Conservation (phyloP, 2,329 filamentous ascomycete genomes). For the Macrophomina pseudophaseolina region DNA sequence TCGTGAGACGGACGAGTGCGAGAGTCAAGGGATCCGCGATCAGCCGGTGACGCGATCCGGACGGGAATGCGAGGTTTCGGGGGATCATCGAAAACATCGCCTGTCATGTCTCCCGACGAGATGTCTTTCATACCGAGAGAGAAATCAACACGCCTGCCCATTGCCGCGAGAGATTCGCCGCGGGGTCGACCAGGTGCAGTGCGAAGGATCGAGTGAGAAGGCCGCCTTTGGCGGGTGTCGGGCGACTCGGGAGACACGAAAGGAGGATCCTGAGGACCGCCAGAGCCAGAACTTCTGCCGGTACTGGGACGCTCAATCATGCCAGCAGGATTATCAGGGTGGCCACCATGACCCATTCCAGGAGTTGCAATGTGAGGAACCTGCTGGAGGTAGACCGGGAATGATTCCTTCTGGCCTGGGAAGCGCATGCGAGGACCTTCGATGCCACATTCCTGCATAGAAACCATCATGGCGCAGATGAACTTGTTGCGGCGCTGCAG, state of each 20-base stretch:
- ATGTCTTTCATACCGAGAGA: slow-evolving; percentile 70
- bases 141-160: slow-evolving; percentile 71
- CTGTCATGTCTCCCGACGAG: slow-evolving; percentile 62
- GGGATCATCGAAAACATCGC: slow-evolving; percentile 68
- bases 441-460: slow-evolving; percentile 82
- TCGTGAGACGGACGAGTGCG: slow-evolving; percentile 41
- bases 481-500: slow-evolving; percentile 92
- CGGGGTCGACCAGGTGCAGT: slow-evolving; percentile 51
- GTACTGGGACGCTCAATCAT: slow-evolving; percentile 27
- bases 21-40: slow-evolving; percentile 5
- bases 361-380: slow-evolving; percentile 52
- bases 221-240: slow-evolving; percentile 28
- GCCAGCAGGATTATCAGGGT: slow-evolving; percentile 52
- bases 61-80: slow-evolving; percentile 49
- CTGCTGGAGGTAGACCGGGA: slow-evolving; percentile 68
- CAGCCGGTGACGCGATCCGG: slow-evolving; percentile 43
- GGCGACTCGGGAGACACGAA: slow-evolving; percentile 40
- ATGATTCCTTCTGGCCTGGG: slow-evolving; percentile 69
- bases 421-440: slow-evolving; percentile 79
- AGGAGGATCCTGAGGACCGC: slow-evolving; percentile 45
- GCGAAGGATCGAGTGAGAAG: slow-evolving; percentile 56
- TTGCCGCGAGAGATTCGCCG: slow-evolving; percentile 62
- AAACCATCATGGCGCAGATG: slow-evolving; percentile 85
- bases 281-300: slow-evolving; percentile 31
- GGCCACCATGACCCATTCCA: slow-evolving; percentile 48